phyloP scores from a whole-genome alignment of 2,329 filamentous ascomycete species.

The Colletotrichum plurivorum region DNA sequence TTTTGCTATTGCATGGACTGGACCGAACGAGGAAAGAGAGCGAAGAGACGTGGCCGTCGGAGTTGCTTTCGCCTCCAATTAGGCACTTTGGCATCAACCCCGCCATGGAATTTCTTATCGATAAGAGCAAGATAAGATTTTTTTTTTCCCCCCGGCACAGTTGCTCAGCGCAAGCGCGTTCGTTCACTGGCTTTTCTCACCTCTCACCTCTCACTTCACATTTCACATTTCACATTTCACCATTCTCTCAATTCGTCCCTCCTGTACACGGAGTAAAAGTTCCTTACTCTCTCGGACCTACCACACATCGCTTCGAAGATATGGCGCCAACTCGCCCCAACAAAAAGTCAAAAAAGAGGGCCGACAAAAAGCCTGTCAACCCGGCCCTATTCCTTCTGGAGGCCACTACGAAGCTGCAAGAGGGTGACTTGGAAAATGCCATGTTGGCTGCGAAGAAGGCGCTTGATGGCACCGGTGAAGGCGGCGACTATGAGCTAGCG shows the following conservation, averaged over 20 bases:
- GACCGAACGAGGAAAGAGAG: too few relatives aligned
- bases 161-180: too few relatives aligned
- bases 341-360: slow-evolving; percentile 53
- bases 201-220: neutral
- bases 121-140: slow-evolving; percentile 41
- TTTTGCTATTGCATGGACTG: too few relatives aligned
- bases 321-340: slow-evolving; percentile 60
- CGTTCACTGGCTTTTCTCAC: neutral
- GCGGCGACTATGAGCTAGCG: slow-evolving; percentile 69
- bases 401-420: slow-evolving; percentile 58
- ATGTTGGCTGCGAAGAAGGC: slow-evolving; percentile 58
- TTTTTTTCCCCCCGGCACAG: slow-evolving; percentile 19
- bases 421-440: slow-evolving; percentile 59
- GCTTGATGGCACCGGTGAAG: slow-evolving; percentile 58
- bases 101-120: slow-evolving; percentile 34
- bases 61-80: too few relatives aligned
- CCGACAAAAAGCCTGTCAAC: slow-evolving; percentile 45
- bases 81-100: slow-evolving; percentile 5
- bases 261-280: too few relatives aligned
- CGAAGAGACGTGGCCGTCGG: too few relatives aligned
- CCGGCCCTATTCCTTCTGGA: slow-evolving; percentile 52
- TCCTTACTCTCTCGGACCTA: too few relatives aligned
- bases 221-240: neutral
- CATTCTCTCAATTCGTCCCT: neutral
- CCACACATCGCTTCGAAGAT: neutral